These are phyloP conservation scores for Trametes villosa DNA, from an alignment of 768 basidiomycete genomes.

Conservation along the genomic window DNA sequence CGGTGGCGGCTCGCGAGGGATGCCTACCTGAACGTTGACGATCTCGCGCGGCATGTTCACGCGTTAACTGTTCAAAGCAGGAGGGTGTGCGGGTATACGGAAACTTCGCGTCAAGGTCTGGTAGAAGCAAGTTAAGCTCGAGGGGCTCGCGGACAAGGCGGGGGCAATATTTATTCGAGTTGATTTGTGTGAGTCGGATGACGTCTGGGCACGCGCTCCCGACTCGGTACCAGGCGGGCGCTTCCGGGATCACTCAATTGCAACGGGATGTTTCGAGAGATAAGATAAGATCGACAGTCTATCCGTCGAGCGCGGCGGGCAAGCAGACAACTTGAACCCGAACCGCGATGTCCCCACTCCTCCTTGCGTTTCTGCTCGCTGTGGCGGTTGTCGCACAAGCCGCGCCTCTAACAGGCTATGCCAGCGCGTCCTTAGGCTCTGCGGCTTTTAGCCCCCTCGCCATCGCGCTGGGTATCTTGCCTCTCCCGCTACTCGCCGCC, in stretches of 20 bases:
- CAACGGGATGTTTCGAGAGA: too few relatives aligned
- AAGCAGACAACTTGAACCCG: not conserved
- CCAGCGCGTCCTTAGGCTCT: not conserved
- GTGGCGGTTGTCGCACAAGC: not conserved
- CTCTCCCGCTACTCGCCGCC: conserved; percentile 25
- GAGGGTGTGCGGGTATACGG: not conserved
- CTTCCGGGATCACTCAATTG: too few relatives aligned
- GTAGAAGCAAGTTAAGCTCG: not conserved
- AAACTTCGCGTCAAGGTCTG: not conserved
- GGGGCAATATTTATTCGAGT: too few relatives aligned
- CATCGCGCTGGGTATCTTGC: conserved; percentile 23
- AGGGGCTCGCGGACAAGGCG: too few relatives aligned
- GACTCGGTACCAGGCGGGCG: too few relatives aligned
- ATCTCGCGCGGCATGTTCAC: conserved; percentile 74
- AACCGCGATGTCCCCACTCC: not conserved
- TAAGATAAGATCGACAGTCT: too few relatives aligned
- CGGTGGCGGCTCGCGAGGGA: conserved; percentile 1
- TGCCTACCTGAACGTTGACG: conserved; percentile 73
- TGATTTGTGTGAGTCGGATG: too few relatives aligned
- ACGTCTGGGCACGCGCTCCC: too few relatives aligned
- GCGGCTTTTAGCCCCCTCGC: conserved; percentile 4
- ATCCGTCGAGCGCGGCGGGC: too few relatives aligned
- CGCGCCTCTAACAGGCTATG: not conserved
- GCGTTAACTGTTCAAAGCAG: not conserved
- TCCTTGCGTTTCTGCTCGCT: not conserved